Conservation (phyloP, 306 rosid genomes). For the Dalbergia cochinchinensis region DNA sequence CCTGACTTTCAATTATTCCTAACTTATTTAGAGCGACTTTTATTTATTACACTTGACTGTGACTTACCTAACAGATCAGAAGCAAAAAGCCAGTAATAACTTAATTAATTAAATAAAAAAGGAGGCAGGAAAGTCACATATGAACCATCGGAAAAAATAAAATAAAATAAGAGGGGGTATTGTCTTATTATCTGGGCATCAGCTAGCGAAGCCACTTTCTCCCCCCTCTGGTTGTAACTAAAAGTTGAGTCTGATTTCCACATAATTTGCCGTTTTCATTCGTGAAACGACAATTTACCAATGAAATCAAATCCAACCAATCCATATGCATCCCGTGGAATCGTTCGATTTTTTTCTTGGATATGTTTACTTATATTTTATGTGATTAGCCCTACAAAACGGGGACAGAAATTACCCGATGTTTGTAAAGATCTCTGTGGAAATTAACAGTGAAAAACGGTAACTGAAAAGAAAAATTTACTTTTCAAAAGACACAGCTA, state of each 20-base stretch:
- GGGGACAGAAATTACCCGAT: background rate
- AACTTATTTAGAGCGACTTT: background rate
- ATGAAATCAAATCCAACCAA: background rate
- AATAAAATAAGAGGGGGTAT: no score
- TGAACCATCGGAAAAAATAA: background rate
- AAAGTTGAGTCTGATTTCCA: constrained; percentile 24
- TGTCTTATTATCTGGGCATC: background rate
- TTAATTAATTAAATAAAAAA: constrained; percentile 3
- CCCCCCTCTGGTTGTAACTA: background rate
- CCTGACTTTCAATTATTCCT: background rate
- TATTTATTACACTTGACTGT: background rate
- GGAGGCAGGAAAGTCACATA: background rate
- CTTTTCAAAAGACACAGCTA: constrained; percentile 12
- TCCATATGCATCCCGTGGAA: background rate
- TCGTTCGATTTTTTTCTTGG: background rate
- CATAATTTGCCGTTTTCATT: constrained; percentile 9
- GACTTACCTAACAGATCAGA: background rate
- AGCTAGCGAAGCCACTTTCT: background rate
- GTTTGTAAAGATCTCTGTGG: background rate
- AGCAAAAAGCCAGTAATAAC: background rate
- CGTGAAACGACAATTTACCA: constrained; percentile 30
- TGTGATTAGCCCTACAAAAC: background rate
- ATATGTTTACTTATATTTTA: background rate
- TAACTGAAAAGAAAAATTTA: background rate
- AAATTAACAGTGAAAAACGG: background rate